Base-by-base conservation (phyloP, 768 basidiomycete species). In the Amanita molliuscula region DNA sequence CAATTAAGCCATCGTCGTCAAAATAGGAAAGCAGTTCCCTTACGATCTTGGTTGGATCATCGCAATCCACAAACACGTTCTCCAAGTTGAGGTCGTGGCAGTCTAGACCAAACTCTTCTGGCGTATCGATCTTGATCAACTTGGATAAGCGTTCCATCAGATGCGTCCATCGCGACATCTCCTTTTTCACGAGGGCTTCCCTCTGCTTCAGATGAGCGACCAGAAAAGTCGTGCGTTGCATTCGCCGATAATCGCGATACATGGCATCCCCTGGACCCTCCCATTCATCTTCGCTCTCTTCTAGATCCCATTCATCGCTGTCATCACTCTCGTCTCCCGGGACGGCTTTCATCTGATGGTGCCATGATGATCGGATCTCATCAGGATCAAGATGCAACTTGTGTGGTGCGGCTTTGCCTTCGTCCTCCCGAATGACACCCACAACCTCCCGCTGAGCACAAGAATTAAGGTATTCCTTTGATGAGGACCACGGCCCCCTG, bases 1-100 rank as follows among this genome's bases (percentile, higher is more conserved):
- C 5, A 44, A 25, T 11, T 52, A 56, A 40, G 52, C 38, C 20
- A 53, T 46, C 26, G 4, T 18, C 18, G 18, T 29, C n/a, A 16
- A 45, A 18, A 18, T 40, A 42, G 33, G 48, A 53, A 36, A 25
- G 36, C 40, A 44, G 28, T 47, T 42, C 72, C 72, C 88, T 58
- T 56, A 91, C 88, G 40, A 91, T 84, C 54, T 74, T 78, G 0
- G 82, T 75, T 49, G 72, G 72, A 57, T 90, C 82, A 2, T 72
- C 55, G 31, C 71, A 72, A 60, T 90, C 85, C 16, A 92, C 88
- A 54, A 92, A 91, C 7, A 91, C 68, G 59, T 91, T 92, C 64
- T 88, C 86, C 59, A 88, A 62, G 58, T 86, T 91, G 41, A 93
- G 64, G 61, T 93, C 91, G 55, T 92, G 91, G 58, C 84, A 84